These are phyloP conservation scores for Dendrobium nobile DNA, from an alignment of 106 monocot genomes.

Conservation along the genomic window DNA sequence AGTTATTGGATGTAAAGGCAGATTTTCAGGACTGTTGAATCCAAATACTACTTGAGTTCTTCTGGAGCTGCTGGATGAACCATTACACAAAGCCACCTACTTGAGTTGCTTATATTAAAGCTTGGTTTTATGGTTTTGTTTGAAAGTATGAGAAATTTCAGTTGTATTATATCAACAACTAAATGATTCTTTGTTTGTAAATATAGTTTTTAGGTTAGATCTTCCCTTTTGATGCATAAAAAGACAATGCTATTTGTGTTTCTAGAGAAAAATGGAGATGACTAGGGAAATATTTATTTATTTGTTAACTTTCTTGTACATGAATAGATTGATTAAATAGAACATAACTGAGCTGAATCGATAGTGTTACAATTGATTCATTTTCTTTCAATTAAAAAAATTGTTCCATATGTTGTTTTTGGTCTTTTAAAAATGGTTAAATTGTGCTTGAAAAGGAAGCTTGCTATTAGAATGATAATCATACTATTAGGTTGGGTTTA, in stretches of 20 bases:
- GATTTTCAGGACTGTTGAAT: too few relatives aligned
- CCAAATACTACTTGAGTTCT: too few relatives aligned
- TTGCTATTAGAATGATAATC: not conserved
- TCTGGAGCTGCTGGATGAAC: too few relatives aligned
- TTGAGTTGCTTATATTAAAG: too few relatives aligned
- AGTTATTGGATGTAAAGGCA: too few relatives aligned
- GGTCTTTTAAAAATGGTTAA: not conserved
- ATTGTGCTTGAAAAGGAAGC: not conserved
- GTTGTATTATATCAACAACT: too few relatives aligned
- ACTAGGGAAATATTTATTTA: not conserved
- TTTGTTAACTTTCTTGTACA: not conserved
- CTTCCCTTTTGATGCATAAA: not conserved
- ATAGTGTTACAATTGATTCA: not conserved
- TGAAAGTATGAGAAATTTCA: too few relatives aligned
- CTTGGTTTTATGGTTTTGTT: too few relatives aligned
- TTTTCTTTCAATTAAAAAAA: not conserved
- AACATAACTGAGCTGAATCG: not conserved
- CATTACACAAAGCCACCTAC: too few relatives aligned
- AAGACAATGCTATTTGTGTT: not conserved
- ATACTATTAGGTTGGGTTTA: too few relatives aligned
- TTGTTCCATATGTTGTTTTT: not conserved
- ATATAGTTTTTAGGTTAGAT: too few relatives aligned
- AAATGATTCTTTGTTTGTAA: too few relatives aligned
- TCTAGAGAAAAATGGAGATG: not conserved
- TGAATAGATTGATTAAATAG: not conserved